Percentiles rank a stretch among this genome's conserved stretches.
Evolutionary conservation across 1,284 basidiomycete species (phyloP).

Genomic region (Rugosomyces carneus): DNA sequence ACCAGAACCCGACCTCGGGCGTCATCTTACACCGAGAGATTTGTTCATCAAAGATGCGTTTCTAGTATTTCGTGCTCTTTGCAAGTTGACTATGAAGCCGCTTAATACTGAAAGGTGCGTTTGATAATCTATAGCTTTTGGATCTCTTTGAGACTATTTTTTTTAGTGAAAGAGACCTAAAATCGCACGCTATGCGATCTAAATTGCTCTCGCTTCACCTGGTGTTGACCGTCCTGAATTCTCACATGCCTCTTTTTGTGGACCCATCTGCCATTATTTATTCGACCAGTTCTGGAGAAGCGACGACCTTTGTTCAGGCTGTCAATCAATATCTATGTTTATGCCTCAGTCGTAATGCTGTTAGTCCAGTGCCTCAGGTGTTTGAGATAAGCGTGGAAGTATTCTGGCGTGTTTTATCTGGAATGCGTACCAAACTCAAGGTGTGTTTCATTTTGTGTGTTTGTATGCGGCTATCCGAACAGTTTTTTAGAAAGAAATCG

Average conservation of each 20-base stretch:
- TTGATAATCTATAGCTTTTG: neutral
- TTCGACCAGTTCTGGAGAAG: constrained; percentile 80
- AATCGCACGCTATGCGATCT: constrained; percentile 93
- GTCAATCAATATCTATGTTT: constrained; percentile 95
- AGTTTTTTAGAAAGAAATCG: constrained; percentile 87
- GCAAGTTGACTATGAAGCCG: constrained; percentile 98
- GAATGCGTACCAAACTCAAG: constrained; percentile 95
- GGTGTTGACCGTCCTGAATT: constrained; percentile 87
- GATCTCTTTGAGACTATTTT: constrained; percentile 11
- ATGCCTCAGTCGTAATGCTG: constrained; percentile 90
- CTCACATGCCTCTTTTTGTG: constrained; percentile 85
- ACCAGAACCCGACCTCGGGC: constrained; percentile 21
- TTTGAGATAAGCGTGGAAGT: constrained; percentile 99
- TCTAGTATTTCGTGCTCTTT: constrained; percentile 90
- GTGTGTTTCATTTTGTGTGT: constrained; percentile 29
- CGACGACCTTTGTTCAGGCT: constrained; percentile 85
- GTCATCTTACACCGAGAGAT: constrained; percentile 60
- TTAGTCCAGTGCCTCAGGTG: constrained; percentile 92
- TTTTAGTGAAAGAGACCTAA: constrained; percentile 82
- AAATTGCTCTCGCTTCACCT: constrained; percentile 91
- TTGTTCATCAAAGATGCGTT: constrained; percentile 95
- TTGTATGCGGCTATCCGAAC: constrained; percentile 9
- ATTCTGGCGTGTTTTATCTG: constrained; percentile 93
- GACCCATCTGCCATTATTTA: constrained; percentile 84
- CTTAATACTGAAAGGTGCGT: constrained; percentile 84